phyloP scores from a whole-genome alignment of 345 rosid genomes.

The Brassica cretica region DNA sequence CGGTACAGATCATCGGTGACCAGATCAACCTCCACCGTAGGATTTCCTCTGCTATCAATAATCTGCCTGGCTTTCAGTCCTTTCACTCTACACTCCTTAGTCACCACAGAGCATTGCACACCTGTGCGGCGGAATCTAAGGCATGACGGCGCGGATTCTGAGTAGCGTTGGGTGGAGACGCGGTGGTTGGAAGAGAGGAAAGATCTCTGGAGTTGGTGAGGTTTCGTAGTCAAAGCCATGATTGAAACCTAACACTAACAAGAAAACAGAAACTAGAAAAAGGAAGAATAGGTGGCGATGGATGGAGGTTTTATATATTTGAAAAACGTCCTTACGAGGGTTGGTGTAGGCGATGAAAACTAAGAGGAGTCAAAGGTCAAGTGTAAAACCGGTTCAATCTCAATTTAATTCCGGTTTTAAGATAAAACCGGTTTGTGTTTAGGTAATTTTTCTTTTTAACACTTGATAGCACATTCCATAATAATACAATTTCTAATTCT shows the following conservation, averaged over 20 bases:
- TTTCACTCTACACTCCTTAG: slow-evolving; percentile 64
- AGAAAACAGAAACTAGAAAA: neutral
- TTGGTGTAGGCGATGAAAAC: slow-evolving; percentile 41
- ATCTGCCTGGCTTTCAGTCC: slow-evolving; percentile 93
- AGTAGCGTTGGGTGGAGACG: slow-evolving; percentile 34
- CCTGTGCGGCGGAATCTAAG: slow-evolving; percentile 42
- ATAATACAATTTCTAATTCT: no score
- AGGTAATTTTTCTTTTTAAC: neutral
- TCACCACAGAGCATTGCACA: slow-evolving; percentile 58
- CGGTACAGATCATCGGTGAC: slow-evolving; percentile 75
- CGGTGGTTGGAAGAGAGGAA: slow-evolving; percentile 30
- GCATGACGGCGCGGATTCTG: slow-evolving; percentile 33
- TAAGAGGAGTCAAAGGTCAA: slow-evolving; percentile 20
- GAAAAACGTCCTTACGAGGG: slow-evolving; percentile 30
- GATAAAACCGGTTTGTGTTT: no score
- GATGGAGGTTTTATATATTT: slow-evolving; percentile 25
- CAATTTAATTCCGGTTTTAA: neutral
- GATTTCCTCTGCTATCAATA: slow-evolving; percentile 96
- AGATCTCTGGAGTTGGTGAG: slow-evolving; percentile 44
- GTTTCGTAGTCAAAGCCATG: slow-evolving; percentile 62
- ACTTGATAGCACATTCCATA: no score
- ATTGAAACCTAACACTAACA: neutral
- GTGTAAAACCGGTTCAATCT: slow-evolving; percentile 4
- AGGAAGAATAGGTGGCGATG: no score
- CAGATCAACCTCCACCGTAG: slow-evolving; percentile 96